Evolutionary conservation across 2,329 filamentous ascomycete genomes (phyloP).

Genomic region (Cladosporium sp.): DNA sequence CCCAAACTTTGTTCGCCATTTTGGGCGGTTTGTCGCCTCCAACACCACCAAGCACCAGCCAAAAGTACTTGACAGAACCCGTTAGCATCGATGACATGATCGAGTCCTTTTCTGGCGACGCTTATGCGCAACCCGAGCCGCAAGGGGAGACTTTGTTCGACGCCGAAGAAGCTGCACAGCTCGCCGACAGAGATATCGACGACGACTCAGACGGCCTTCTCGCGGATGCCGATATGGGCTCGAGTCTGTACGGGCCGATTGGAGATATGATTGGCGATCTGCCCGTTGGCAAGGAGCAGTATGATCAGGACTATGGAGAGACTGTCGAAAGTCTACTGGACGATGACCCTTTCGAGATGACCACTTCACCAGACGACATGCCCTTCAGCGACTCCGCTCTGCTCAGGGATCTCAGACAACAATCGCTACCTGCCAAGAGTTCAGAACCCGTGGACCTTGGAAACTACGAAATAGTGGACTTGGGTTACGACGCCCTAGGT

Average conservation of each 20-base stretch:
- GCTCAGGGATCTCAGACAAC: slow-evolving; percentile 28
- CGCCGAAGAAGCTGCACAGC: slow-evolving; percentile 20
- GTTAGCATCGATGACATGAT: slow-evolving; percentile 85
- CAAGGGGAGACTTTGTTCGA: slow-evolving; percentile 49
- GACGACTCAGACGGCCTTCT: slow-evolving; percentile 34
- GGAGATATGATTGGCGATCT: slow-evolving; percentile 25
- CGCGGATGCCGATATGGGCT: slow-evolving; percentile 28
- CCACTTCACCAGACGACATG: slow-evolving; percentile 24
- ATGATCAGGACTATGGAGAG: slow-evolving; percentile 23
- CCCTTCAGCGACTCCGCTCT: slow-evolving; percentile 30
- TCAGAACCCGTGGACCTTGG: slow-evolving; percentile 24
- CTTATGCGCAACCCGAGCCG: slow-evolving; percentile 62
- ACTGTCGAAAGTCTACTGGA: slow-evolving; percentile 35
- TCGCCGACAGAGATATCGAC: slow-evolving; percentile 8
- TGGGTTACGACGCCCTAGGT: slow-evolving; percentile 32
- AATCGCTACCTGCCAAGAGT: slow-evolving; percentile 20
- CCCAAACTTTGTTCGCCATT: slow-evolving; percentile 79
- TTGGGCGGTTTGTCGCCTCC: slow-evolving; percentile 79
- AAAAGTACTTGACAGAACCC: slow-evolving; percentile 82
- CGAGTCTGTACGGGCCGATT: slow-evolving; percentile 31
- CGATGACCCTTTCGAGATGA: slow-evolving; percentile 37
- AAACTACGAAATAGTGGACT: slow-evolving; percentile 29
- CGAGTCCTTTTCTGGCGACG: slow-evolving; percentile 83
- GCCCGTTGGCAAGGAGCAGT: slow-evolving; percentile 19
- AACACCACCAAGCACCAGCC: slow-evolving; percentile 72